Evolutionary conservation across 73 alveolate species (phyloP), one percentile per base, ranked within the genome.

Genomic region (Tetrahymena borealis): DNA sequence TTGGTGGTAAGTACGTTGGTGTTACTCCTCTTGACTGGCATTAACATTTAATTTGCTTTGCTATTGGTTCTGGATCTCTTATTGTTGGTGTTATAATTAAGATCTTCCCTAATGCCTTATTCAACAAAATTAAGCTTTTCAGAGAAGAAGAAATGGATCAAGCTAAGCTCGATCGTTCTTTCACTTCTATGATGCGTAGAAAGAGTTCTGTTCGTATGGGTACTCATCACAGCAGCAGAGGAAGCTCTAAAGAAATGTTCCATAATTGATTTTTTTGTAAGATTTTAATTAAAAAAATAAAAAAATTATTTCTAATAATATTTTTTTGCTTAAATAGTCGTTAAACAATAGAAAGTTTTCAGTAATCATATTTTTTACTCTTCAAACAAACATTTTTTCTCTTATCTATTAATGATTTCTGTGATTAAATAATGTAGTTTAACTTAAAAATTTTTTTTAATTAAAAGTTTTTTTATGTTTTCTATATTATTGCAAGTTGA

Each of bases 1-100:
- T 95, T 79, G 99, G 98, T 4, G 99, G 99, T 2, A 95, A 96
- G 90, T 97, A 97, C 32, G 98, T 97, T 28, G 94, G 95, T 79
- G 95, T 96, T 38, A 91, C 95, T 32, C 98, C 97, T 24, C 90
- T 97, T 78, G 94, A 96, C 39, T 32, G 79, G 18, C 85, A 93
- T 18, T 96, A 97, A 94, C 98, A 97, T 91, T 31, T 97, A 28
- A 37, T 95, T 35, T 97, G 99, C 90, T 90, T 92, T 18, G 94
- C 91, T 18, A 91, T 96, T 35, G 98, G 99, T 0, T 78, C 94
- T 90, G 93, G 95, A 8, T 78, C 93, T 24, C 20, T 93, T 12
- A 18, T 93, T 15, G 85, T 91, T 11, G 95, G 95, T 35, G 90
- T 93, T 16, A 18, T 93, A n/a, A 79, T 93, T 41, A 93, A 93